These are phyloP conservation scores for Vitis cinerea DNA, from an alignment of 164 flowering plant species.

Conservation along the genomic window DNA sequence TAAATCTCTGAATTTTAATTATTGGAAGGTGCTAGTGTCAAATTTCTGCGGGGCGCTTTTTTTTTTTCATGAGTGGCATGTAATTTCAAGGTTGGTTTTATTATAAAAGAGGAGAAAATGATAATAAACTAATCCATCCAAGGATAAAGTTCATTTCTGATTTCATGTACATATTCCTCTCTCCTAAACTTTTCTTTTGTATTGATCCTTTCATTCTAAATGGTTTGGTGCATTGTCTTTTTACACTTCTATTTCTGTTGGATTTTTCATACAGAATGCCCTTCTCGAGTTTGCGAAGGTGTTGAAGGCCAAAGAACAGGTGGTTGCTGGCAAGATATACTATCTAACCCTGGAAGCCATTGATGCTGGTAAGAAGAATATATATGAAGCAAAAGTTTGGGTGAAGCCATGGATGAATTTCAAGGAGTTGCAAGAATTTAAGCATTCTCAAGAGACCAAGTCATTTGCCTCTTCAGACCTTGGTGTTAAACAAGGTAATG, in stretches of 20 bases:
- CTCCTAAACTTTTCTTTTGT: too few relatives aligned
- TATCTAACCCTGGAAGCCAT: conserved; percentile 34
- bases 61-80: too few relatives aligned
- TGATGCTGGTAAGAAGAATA: conserved; percentile 32
- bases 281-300: conserved; percentile 32
- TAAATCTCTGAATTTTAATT: too few relatives aligned
- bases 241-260: background rate
- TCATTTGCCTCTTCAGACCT: conserved; percentile 18
- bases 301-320: conserved; percentile 36
- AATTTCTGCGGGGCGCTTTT: too few relatives aligned
- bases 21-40: too few relatives aligned
- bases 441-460: conserved; percentile 13
- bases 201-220: too few relatives aligned
- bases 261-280: conserved; percentile 25
- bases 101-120: too few relatives aligned
- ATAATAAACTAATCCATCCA: too few relatives aligned
- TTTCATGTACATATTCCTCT: background rate
- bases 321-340: conserved; percentile 39
- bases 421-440: conserved; percentile 39
- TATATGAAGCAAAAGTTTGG: conserved; percentile 44
- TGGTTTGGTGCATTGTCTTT: too few relatives aligned
- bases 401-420: conserved; percentile 49
- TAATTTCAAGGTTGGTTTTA: too few relatives aligned
- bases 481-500: conserved; percentile 18
- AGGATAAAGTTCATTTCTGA: background rate